Base-by-base conservation (phyloP, 305 asterid species). In the Fraxinus sp. region DNA sequence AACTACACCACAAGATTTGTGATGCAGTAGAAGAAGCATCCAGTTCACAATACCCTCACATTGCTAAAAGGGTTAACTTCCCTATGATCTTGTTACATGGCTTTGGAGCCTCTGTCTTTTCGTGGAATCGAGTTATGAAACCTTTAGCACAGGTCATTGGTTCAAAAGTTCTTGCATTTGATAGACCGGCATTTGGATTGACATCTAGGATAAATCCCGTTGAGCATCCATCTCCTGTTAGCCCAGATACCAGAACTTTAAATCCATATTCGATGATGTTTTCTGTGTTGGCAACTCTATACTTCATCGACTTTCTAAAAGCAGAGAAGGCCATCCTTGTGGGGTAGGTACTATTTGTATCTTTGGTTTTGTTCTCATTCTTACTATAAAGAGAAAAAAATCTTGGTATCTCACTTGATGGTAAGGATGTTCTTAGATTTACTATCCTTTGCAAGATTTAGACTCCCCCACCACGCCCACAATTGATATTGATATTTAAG, bases 101-200 rank as follows among this genome's bases (percentile, higher is more conserved):
- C 7, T 94, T 96, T 88, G 99, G 98, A 84, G 97, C 99, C 87
- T 96, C 99, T 1, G 83, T 89, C 73, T 96, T 90, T 84, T 92
- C 98, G 0, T 96, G 99, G 99, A 83, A 83, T 84, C 91, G 91
- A 62, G 97, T 86, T 46, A 90, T 94, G 98, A 93, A 94, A 80
- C 93, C 92, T 79, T 85, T 94, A 81, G 91, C 97, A 1, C 84
- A 14, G 75, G 84, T 79, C 55, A 81, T 84, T 52, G 91, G 95
- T 52, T 88, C 95, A 7, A 93, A 92, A 90, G 95, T 93, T 84
- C 91, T 94, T 83, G 98, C 99, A 71, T 94, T 94, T 86, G 99
- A 94, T 81, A 91, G 99, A 86, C 99, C 98, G 10, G 98, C 98
- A 71, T 96, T 96, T 80, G 99, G 99, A 73, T 87, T 96, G 88